Base-by-base conservation (phyloP, 495 filamentous ascomycete genomes). In the Trypethelium eluteriae region DNA sequence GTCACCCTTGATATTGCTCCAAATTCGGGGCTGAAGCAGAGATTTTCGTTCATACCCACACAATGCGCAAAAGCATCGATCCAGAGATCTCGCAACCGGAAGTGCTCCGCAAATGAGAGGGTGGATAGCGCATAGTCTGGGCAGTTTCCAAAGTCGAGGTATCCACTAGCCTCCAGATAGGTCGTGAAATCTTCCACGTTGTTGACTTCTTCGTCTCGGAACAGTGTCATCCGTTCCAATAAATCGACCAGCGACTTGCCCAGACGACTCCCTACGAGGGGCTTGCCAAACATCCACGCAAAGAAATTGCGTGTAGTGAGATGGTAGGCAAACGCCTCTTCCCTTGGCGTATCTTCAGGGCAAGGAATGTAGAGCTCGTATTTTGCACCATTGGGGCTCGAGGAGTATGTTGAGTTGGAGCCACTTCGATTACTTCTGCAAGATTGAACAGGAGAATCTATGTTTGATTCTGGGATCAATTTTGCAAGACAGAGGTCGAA, bases 241-340 rank as follows among this genome's bases (percentile, higher is more conserved):
- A 90, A 79, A 39, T 77, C 75, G n/a, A 85, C 77, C 35, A 89
- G 70, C 2, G 85, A 76, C 41, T 74, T 71, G 6, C 87, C 85
- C 38, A 90, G 78, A 65, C 79, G 77, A 35, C 77, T 75, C 2
- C 87, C 87, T 12, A 89, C 86, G 47, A 89, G 67, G 0, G 87
- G 82, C 65, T 80, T 83, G 10, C 79, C 75, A 68, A 84, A 82
- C 11, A 88, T 74, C 77, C 82, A 89, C 46, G 87, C 87, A 64
- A 89, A 85, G 69, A 89, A 83, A 67, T 90, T 90, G n/a, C 87
- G 81, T 0, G 82, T 88, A 2, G 84, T 82, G 14, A 87, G 64
- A 67, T 89, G 85, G 67, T 85, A 86, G 14, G 75, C 70, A 64
- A 84, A 82, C 3, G 80, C 76, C 46, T 82, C 79, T 16, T 81